Base-by-base conservation (phyloP, 805 yeast species). In the Sugiyamaella marilandica region DNA sequence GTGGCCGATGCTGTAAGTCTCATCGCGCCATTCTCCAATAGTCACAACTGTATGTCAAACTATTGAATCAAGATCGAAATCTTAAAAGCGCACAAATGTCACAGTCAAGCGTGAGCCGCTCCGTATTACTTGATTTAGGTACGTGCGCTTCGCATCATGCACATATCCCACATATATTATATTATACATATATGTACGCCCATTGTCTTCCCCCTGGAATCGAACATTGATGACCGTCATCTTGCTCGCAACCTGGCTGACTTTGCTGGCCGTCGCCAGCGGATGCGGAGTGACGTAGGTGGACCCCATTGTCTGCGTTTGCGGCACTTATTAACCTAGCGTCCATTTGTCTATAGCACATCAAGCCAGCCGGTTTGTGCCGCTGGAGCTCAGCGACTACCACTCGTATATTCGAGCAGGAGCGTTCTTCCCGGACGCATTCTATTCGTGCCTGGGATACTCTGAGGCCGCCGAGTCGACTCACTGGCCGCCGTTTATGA, bases 401-500 rank as follows among this genome's bases (percentile, higher is more conserved):
- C 46, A 47, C 13, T 47, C 41, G 34, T 41, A 29, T 33, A 45
- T 44, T 14, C 65, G 78, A 13, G 76, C 85, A 0, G 90, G 89
- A 0, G 75, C 85, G 0, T 84, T 84, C 62, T 81, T 79, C 60
- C 90, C 90, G 0, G 90, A 84, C 63, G 80, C 85, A 0, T 79
- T 83, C 60, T 84, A 84, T 64, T 72, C 77, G 34, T 84, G 89
- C 63, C 66, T 77, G 47, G 80, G 78, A 2, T 60, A 66, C 24
- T 70, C 78, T 2, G 73, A 75, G 10, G 75, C 75, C 2, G 84
- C 86, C 2, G 90, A 84, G 63, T 76, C 70, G 29, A 72, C 83
- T 0, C 89, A 84, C 62, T 84, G 90, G 89, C 87, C 88, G 0
- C 83, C 83, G 1, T 83, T 83, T 60, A 58, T 83, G 11, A 64